Percentiles rank a stretch among this genome's conserved stretches.
Conservation (phyloP, 2,329 filamentous ascomycete genomes). For the Aspergillus cejpii region DNA sequence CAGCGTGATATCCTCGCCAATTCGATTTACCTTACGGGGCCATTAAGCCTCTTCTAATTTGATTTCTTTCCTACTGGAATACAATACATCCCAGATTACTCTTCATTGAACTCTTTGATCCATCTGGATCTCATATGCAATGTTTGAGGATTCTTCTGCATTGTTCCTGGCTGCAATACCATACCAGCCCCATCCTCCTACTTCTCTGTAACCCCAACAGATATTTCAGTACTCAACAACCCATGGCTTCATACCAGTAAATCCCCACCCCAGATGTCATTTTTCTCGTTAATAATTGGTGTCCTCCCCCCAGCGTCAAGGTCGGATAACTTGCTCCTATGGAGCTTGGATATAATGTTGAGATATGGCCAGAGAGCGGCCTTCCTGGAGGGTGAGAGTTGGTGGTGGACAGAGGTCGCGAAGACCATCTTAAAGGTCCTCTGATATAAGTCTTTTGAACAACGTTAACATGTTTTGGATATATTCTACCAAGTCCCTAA, state of each 20-base stretch:
- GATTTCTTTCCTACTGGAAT: slow-evolving; percentile 4
- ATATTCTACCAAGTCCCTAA: not conserved
- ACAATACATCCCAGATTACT: not conserved
- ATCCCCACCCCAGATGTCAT: too few species aligned
- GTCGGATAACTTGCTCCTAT: slow-evolving; percentile 81
- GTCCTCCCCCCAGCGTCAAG: slow-evolving; percentile 69
- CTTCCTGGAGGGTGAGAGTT: slow-evolving; percentile 72
- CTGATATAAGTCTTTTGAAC: slow-evolving; percentile 21
- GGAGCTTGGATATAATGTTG: slow-evolving; percentile 80
- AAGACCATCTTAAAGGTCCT: slow-evolving; percentile 60
- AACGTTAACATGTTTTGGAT: not conserved
- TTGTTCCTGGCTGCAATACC: too few species aligned
- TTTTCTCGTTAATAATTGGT: slow-evolving; percentile 94
- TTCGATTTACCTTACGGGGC: not conserved
- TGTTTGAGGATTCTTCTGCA: too few species aligned
- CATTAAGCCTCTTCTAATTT: slow-evolving; percentile 3
- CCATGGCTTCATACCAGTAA: too few species aligned
- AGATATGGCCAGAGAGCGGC: slow-evolving; percentile 84
- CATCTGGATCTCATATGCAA: too few species aligned
- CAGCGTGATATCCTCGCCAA: too few species aligned
- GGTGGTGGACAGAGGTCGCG: slow-evolving; percentile 81
- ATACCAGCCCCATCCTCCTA: too few species aligned
- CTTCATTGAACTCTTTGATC: too few species aligned
- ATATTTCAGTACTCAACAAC: too few species aligned
- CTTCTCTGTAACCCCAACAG: too few species aligned